Percentiles rank a stretch among this genome's conserved stretches.
Evolutionary conservation across 1,284 basidiomycete species (phyloP).

Genomic region (Puccinia triticina): DNA sequence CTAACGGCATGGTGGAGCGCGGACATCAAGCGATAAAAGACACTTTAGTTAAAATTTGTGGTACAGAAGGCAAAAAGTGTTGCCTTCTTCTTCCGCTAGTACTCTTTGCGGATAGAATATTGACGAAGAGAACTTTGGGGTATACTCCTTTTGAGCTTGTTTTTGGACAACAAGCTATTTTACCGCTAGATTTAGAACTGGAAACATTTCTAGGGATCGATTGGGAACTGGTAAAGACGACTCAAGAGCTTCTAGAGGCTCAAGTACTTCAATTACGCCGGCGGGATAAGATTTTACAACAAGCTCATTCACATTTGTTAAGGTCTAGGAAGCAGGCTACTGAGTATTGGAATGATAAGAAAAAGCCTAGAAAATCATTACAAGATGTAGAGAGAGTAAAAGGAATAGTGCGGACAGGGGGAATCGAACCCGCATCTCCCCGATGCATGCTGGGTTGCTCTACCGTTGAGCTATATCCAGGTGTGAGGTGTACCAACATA

Average conservation of each 20-base stretch:
- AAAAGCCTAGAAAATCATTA: no score
- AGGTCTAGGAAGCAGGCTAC: no score
- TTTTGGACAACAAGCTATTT: slow-evolving; percentile 24
- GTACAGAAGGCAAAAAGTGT: neutral
- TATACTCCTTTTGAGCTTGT: slow-evolving; percentile 1
- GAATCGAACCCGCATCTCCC: no score
- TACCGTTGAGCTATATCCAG: no score
- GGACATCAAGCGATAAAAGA: neutral
- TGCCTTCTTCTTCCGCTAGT: neutral
- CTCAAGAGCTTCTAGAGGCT: neutral
- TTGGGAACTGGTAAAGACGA: neutral
- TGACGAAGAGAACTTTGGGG: neutral
- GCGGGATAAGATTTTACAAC: no score
- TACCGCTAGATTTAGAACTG: slow-evolving; percentile 20
- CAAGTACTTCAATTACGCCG: neutral
- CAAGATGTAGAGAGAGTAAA: no score
- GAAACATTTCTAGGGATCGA: slow-evolving; percentile 11
- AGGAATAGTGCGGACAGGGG: no score
- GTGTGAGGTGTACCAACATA: no score
- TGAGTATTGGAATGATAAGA: no score
- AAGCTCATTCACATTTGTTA: no score
- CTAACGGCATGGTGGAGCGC: neutral
- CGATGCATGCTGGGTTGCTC: no score
- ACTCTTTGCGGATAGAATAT: neutral
- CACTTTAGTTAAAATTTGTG: neutral